A percentile compares a stretch with the other conserved stretches of the same genome.
These are phyloP conservation scores for Aspergillus tanneri DNA, from an alignment of 2,329 filamentous ascomycete genomes.

Conservation along the genomic window DNA sequence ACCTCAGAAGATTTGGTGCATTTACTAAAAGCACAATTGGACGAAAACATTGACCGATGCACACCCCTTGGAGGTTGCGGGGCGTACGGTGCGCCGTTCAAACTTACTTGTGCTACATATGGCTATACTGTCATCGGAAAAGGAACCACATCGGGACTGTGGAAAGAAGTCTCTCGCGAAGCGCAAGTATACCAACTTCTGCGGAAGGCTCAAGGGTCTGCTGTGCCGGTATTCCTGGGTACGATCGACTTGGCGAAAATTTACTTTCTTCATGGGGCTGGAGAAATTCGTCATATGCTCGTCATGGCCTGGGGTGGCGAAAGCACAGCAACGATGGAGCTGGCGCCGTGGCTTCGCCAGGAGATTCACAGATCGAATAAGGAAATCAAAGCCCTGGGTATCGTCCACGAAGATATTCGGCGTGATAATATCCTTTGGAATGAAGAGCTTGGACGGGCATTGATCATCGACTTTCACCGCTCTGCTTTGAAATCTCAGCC, in stretches of 20 bases:
- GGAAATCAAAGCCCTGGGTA: slow-evolving; percentile 17
- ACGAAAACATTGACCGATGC: slow-evolving; percentile 28
- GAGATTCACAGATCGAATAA: slow-evolving; percentile 10
- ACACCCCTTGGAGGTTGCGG: slow-evolving; percentile 25
- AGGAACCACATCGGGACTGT: slow-evolving; percentile 29
- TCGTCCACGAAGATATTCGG: slow-evolving; percentile 22
- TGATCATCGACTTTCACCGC: slow-evolving; percentile 29
- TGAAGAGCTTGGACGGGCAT: slow-evolving; percentile 21
- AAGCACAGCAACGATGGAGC: slow-evolving; percentile 9
- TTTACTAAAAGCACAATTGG: slow-evolving; percentile 26
- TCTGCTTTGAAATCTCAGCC: slow-evolving; percentile 15
- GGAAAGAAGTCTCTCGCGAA: slow-evolving; percentile 27
- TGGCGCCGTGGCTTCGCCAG: slow-evolving; percentile 1
- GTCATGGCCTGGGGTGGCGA: slow-evolving; percentile 30
- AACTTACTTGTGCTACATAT: slow-evolving; percentile 25
- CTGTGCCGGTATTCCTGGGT: slow-evolving; percentile 31
- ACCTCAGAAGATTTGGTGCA: slow-evolving; percentile 16
- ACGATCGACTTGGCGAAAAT: slow-evolving; percentile 24
- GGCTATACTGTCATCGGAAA: slow-evolving; percentile 33
- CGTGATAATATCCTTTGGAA: slow-evolving; percentile 26
- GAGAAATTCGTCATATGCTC: slow-evolving; percentile 32
- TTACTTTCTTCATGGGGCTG: slow-evolving; percentile 31
- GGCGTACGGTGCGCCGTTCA: slow-evolving; percentile 30
- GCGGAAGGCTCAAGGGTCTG: slow-evolving; percentile 24
- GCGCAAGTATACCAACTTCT: slow-evolving; percentile 26